Evolutionary conservation across 139 green algal species (phyloP).

Genomic region (Chlamydomonas eustigma): DNA sequence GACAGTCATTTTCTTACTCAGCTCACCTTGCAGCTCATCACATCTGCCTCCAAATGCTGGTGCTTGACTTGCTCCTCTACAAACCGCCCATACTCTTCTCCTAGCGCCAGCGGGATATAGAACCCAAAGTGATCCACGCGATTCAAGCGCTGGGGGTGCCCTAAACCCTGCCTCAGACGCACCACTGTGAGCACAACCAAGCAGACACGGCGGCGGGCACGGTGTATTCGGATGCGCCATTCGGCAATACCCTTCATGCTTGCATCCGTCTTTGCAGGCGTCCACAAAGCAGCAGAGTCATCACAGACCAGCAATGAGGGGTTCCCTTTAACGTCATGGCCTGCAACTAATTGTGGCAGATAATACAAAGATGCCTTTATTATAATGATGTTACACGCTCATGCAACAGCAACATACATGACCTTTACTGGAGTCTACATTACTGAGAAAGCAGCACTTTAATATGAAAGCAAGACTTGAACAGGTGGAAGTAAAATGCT

Average conservation of each 20-base stretch:
- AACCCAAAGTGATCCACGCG: conserved; percentile 17
- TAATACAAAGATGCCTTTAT: too few species aligned
- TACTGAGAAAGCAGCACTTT: too few species aligned
- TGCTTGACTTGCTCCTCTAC: neutral
- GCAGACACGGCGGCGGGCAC: conserved; percentile 13
- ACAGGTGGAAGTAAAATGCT: too few species aligned
- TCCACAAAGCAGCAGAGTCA: neutral
- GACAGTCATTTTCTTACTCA: neutral
- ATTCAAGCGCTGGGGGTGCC: conserved; percentile 5
- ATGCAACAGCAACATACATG: too few species aligned
- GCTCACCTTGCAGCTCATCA: neutral
- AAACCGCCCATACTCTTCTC: neutral
- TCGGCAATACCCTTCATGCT: neutral
- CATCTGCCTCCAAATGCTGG: neutral
- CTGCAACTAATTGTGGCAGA: too few species aligned
- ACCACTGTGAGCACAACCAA: conserved; percentile 10
- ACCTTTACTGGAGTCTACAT: neutral
- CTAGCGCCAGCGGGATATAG: conserved; percentile 12
- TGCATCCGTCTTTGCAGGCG: neutral
- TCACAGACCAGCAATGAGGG: neutral
- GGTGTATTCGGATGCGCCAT: conserved; percentile 20
- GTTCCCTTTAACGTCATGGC: too few species aligned
- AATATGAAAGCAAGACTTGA: too few species aligned
- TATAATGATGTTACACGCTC: too few species aligned
- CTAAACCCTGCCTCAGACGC: neutral